Conservation (phyloP, 495 filamentous ascomycete species). For the Chaetomium fimeti region DNA sequence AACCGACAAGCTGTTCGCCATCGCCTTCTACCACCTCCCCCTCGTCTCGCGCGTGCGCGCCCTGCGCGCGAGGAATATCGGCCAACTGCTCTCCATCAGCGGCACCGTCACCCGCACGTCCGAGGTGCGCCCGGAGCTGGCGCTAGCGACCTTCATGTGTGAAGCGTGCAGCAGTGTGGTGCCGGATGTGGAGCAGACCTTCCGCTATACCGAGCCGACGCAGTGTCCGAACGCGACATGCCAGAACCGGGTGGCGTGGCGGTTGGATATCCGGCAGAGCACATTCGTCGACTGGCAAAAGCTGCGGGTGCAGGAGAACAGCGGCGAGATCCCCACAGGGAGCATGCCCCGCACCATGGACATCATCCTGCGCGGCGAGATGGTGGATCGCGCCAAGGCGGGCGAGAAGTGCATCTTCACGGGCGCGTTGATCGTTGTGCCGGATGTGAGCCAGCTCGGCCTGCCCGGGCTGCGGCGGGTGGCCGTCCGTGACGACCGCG, state of each 20-base stretch:
- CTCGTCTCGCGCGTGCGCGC: conserved; percentile 88
- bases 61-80: conserved; percentile 86
- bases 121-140: conserved; percentile 91
- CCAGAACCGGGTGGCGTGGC: conserved; percentile 84
- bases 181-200: conserved; percentile 93
- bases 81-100: conserved; percentile 88
- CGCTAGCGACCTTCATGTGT: conserved; percentile 88
- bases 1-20: conserved; percentile 90
- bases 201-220: conserved; percentile 93
- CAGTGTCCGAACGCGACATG: conserved; percentile 95
- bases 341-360: conserved; percentile 99
- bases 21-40: conserved; percentile 96
- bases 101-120: conserved; percentile 96
- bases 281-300: conserved; percentile 99
- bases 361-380: conserved; percentile 94
- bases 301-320: conserved; percentile 95
- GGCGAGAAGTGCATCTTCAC: conserved; percentile 98
- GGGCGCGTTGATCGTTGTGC: conserved; percentile 91
- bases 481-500: conserved; percentile 81
- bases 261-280: conserved; percentile 91
- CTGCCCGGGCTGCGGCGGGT: conserved; percentile 83
- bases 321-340: conserved; percentile 94
- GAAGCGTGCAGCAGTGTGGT: conserved; percentile 78
- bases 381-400: conserved; percentile 94
- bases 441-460: conserved; percentile 92